phyloP scores from a whole-genome alignment of 2,329 filamentous ascomycete genomes.

The Thelonectria rubi region DNA sequence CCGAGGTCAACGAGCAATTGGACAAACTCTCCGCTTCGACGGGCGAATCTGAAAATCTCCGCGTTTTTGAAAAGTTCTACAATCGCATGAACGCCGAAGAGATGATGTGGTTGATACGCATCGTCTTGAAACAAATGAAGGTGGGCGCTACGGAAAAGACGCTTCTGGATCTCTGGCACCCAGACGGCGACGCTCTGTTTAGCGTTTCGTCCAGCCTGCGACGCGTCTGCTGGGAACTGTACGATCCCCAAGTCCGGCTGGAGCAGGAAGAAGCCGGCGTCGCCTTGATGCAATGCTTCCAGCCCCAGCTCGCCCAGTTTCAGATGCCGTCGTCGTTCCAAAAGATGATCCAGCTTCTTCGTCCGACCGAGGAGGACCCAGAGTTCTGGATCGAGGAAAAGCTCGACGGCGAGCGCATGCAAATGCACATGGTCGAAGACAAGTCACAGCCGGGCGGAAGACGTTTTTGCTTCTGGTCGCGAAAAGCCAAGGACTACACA shows the following conservation, averaged over 20 bases:
- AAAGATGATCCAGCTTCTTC: constrained; percentile 76
- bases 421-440: constrained; percentile 89
- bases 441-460: constrained; percentile 72
- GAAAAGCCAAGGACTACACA: constrained; percentile 96
- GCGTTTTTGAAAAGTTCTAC: constrained; percentile 86
- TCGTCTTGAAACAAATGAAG: constrained; percentile 83
- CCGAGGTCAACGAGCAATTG: constrained; percentile 86
- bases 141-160: constrained; percentile 87
- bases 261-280: constrained; percentile 80
- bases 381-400: constrained; percentile 99
- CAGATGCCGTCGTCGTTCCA: constrained; percentile 82
- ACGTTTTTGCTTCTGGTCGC: constrained; percentile 88
- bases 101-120: constrained; percentile 92
- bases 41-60: constrained; percentile 84
- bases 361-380: constrained; percentile 72
- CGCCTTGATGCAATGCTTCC: constrained; percentile 91
- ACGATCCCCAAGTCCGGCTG: constrained; percentile 75
- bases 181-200: constrained; percentile 80
- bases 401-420: constrained; percentile 95
- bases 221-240: constrained; percentile 93
- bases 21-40: constrained; percentile 79
- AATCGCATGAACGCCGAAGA: constrained; percentile 92
- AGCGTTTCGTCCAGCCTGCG: constrained; percentile 90
- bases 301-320: constrained; percentile 93
- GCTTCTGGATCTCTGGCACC: constrained; percentile 83